phyloP scores from a whole-genome alignment of 441 rosid genomes.

The Pelargonium citronellum region DNA sequence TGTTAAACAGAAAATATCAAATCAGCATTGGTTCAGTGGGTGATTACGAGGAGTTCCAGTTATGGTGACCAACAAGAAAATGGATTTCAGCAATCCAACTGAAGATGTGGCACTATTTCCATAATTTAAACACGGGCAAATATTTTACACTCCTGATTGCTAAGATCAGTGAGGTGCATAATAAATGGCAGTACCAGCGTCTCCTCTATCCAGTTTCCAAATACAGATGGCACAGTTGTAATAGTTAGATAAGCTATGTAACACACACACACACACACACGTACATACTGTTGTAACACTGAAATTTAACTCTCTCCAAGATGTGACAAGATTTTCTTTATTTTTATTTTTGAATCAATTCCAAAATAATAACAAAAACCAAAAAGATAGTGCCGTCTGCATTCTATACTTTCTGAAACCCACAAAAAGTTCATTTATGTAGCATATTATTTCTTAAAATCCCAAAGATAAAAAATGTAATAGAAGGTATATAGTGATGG shows the following conservation, averaged over 20 bases:
- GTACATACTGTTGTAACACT: background rate
- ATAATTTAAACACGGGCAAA: background rate
- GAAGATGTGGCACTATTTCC: background rate
- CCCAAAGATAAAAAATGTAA: background rate
- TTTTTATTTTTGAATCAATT: background rate
- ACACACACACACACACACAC: background rate
- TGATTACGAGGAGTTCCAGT: background rate
- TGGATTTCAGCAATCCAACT: background rate
- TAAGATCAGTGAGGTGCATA: background rate
- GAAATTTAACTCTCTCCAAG: background rate
- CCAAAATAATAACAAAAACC: background rate
- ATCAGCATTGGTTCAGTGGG: background rate
- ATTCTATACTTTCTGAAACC: background rate
- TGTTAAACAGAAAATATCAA: conserved; percentile 23
- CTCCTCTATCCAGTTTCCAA: background rate
- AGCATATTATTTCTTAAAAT: background rate
- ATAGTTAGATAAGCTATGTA: no score
- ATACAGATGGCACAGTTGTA: no score
- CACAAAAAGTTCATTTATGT: background rate
- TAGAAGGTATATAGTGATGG: background rate
- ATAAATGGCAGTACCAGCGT: background rate
- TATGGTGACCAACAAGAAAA: background rate
- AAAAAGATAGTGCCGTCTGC: background rate
- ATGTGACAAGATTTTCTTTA: background rate
- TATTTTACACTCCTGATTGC: background rate